Evolutionary conservation across 352 stramenopile species (phyloP).

Genomic region (Pythium utonaiense): DNA sequence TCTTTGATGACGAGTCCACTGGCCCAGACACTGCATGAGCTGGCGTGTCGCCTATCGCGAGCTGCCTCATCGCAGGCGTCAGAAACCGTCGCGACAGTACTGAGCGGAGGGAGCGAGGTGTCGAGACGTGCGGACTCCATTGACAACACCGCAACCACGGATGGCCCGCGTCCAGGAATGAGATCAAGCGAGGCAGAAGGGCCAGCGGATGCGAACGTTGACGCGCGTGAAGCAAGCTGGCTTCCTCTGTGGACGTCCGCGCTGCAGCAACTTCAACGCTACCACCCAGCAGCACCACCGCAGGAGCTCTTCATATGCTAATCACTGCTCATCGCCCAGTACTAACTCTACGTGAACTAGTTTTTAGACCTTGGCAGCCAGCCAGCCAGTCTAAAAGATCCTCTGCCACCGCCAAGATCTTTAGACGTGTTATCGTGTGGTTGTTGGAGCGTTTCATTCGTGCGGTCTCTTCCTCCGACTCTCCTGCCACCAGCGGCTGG

Average conservation of each 20-base stretch:
- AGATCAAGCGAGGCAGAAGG: not conserved
- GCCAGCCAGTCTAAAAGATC: not conserved
- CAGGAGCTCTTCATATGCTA: not conserved
- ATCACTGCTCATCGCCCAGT: not conserved
- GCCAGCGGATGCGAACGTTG: not conserved
- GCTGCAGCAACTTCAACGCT: constrained; percentile 15
- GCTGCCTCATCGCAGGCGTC: not conserved
- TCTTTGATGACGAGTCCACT: not conserved
- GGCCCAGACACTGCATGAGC: not conserved
- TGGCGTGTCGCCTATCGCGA: constrained; percentile 5
- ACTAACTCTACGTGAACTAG: not conserved
- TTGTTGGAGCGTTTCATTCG: constrained; percentile 19
- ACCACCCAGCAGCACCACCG: not conserved
- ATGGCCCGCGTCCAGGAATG: not conserved
- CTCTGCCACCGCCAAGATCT: not conserved
- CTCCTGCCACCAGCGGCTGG: not conserved
- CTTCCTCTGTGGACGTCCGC: not conserved
- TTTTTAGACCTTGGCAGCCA: not conserved
- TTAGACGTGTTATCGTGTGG: constrained; percentile 8
- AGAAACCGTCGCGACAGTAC: constrained; percentile 9
- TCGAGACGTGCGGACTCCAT: not conserved
- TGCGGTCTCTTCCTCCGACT: constrained; percentile 1
- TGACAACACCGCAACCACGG: not conserved
- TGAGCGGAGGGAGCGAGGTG: not conserved
- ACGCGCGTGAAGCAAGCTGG: not conserved